Base-by-base conservation (phyloP, 257 asterid genomes). In the Rhazya stricta region DNA sequence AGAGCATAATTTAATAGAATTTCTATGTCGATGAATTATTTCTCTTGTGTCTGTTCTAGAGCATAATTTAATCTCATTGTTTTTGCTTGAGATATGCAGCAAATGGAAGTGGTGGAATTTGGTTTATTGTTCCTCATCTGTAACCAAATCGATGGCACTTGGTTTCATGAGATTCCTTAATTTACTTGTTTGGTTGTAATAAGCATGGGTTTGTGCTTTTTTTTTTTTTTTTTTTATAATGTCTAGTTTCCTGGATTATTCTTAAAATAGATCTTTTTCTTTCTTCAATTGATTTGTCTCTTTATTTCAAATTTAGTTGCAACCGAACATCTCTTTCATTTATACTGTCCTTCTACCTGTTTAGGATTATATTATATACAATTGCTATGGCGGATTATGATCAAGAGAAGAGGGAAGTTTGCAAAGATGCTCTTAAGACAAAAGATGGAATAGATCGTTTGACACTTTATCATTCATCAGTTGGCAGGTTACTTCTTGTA, bases 301-400 rank as follows among this genome's bases (percentile, higher is more conserved):
- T 27, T 45, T 16, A n/a, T 45, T 29, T 10, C 12, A 2, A 9
- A 27, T 42, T 63, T 15, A 39, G 36, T 6, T 74, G 29, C 69
- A 45, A 29, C 19, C 9, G 3, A 42, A 27, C 41, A 67, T 36
- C 21, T 42, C 11, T 69, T 42, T 58, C 37, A 56, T 27, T 41
- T 37, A 3, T 11, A 0, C 36, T 37, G 10, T 39, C 58, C 57
- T 76, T 63, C 58, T 48, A 27, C 74, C 13, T 54, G 67, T 80
- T 71, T 85, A 94, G 98, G 96, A 85, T 88, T 76, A 87, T 95
- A 79, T 80, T 91, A 76, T 89, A 91, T 79, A 92, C 98, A 61
- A 89, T 91, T 79, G 91, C 86, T 53, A 77, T 87, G 90, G 97
- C 91, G 25, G 87, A 88, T 84, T 81, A 82, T 85, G 97, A 91